These are phyloP conservation scores for Yamadazyma atmosphaerica DNA, from an alignment of 1,139 yeast genomes.

Conservation along the genomic window DNA sequence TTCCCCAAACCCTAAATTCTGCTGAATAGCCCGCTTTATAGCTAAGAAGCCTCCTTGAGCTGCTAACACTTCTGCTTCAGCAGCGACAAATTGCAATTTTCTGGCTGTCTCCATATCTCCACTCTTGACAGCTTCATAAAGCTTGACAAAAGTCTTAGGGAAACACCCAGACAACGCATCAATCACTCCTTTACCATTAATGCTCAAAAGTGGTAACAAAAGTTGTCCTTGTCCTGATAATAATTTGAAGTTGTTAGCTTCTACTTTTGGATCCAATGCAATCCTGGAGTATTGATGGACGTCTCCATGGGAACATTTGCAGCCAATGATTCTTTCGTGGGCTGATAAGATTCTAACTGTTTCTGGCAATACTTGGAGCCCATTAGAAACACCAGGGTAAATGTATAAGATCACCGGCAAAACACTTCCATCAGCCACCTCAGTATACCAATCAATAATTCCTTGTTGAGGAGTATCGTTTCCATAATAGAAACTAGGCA, in stretches of 20 bases:
- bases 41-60: constrained; percentile 18
- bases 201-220: constrained; percentile 18
- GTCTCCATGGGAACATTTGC: constrained; percentile 42
- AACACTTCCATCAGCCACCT: constrained; percentile 41
- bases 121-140: constrained; percentile 14
- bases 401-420: constrained; percentile 48
- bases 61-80: constrained; percentile 19
- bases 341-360: constrained; percentile 27
- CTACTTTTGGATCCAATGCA: constrained; percentile 32
- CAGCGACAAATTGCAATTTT: constrained; percentile 17
- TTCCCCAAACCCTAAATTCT: constrained; percentile 35
- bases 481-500: constrained; percentile 48
- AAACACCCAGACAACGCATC: constrained; percentile 35
- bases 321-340: constrained; percentile 47
- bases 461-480: constrained; percentile 39
- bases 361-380: constrained; percentile 26
- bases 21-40: constrained; percentile 27
- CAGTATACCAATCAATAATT: constrained; percentile 38
- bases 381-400: constrained; percentile 48
- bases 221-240: constrained; percentile 23
- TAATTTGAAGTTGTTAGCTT: constrained; percentile 16
- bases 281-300: constrained; percentile 26
- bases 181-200: constrained; percentile 19
- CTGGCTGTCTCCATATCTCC: constrained; percentile 16
- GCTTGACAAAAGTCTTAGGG: constrained; percentile 35